These are phyloP conservation scores for Panaeolus papilionaceus DNA, from an alignment of 768 basidiomycete species.

Conservation along the genomic window DNA sequence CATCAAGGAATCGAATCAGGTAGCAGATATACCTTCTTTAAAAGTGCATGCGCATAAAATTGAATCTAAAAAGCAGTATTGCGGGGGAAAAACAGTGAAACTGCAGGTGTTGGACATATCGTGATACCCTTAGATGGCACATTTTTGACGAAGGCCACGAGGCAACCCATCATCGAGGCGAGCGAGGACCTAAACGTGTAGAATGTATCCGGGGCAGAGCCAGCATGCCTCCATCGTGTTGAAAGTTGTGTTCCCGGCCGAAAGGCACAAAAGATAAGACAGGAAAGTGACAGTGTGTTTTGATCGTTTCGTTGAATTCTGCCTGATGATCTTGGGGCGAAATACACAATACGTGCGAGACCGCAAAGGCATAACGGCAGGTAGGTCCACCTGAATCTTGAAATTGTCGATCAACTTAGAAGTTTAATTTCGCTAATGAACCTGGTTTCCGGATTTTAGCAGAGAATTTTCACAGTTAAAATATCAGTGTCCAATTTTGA, in stretches of 20 bases:
- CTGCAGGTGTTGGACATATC: slow-evolving; percentile 34
- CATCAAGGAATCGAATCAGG: slow-evolving; percentile 32
- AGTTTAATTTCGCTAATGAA: slow-evolving; percentile 51
- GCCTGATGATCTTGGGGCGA: slow-evolving; percentile 26
- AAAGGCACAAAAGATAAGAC: slow-evolving; percentile 63
- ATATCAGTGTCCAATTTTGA: background rate
- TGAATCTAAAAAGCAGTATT: slow-evolving; percentile 31
- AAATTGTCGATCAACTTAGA: slow-evolving; percentile 38
- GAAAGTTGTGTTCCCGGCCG: slow-evolving; percentile 60
- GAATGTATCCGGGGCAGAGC: slow-evolving; percentile 69
- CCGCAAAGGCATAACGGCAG: slow-evolving; percentile 26
- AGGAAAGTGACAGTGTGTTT: slow-evolving; percentile 30
- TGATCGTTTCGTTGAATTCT: slow-evolving; percentile 23
- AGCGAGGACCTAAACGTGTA: slow-evolving; percentile 65
- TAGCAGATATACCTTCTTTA: slow-evolving; percentile 33
- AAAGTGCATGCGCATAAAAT: slow-evolving; percentile 24
- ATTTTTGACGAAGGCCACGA: slow-evolving; percentile 41
- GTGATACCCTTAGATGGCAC: slow-evolving; percentile 35
- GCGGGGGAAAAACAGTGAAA: slow-evolving; percentile 26
- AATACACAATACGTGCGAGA: slow-evolving; percentile 24
- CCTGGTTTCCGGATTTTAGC: slow-evolving; percentile 31
- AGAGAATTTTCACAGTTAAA: background rate
- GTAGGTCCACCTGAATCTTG: slow-evolving; percentile 25
- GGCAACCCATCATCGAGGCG: slow-evolving; percentile 62
- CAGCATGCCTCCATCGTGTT: slow-evolving; percentile 74